Evolutionary conservation across 805 yeast genomes (phyloP).

Genomic region (Cyberlindnera americana): DNA sequence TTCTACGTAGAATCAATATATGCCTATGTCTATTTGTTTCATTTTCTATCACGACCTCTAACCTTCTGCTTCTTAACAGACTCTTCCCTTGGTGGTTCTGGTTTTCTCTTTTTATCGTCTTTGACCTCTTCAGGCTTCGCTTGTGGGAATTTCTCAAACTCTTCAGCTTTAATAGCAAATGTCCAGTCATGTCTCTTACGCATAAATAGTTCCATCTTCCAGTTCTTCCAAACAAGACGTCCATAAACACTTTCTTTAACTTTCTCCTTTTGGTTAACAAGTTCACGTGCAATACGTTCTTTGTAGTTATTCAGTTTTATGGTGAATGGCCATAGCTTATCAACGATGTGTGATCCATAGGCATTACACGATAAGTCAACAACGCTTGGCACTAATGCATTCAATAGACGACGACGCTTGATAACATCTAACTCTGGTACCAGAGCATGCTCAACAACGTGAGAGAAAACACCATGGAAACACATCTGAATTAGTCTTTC

Average conservation of each 20-base stretch:
- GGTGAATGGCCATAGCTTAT: conserved; percentile 78
- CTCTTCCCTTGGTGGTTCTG: conserved; percentile 1
- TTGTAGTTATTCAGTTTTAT: conserved; percentile 75
- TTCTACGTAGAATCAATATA: too few relatives aligned
- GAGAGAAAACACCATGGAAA: conserved; percentile 86
- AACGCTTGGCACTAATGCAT: conserved; percentile 54
- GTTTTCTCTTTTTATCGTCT: conserved; percentile 18
- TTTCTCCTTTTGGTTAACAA: conserved; percentile 53
- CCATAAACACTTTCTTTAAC: conserved; percentile 89
- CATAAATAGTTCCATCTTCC: conserved; percentile 78
- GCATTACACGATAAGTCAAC: conserved; percentile 73
- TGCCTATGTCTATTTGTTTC: too few relatives aligned
- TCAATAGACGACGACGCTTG: conserved; percentile 64
- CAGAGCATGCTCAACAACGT: conserved; percentile 71
- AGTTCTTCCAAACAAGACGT: conserved; percentile 89
- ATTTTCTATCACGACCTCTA: conserved; percentile 28
- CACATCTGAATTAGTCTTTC: conserved; percentile 71
- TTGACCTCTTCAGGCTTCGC: conserved; percentile 23
- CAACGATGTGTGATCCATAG: conserved; percentile 89
- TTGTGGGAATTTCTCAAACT: conserved; percentile 37
- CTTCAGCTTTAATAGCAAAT: conserved; percentile 50
- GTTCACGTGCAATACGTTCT: conserved; percentile 75
- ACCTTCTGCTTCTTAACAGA: conserved; percentile 24
- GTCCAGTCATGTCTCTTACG: conserved; percentile 86
- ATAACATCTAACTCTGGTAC: conserved; percentile 46